Conservation (phyloP, 2,329 filamentous ascomycete genomes). For the Monascus ruber region DNA sequence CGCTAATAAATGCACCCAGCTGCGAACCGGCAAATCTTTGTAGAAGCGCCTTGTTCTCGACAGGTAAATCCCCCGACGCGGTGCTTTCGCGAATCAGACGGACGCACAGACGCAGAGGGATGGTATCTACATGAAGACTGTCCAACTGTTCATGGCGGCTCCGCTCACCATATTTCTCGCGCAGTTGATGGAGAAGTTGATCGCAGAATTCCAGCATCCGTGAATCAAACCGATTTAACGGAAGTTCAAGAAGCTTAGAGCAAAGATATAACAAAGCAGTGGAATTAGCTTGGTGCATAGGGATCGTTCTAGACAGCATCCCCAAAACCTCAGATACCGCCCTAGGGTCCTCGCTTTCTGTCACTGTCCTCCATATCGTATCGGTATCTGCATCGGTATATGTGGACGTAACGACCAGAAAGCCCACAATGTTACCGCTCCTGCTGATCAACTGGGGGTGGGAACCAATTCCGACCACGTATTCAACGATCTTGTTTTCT, state of each 20-base stretch:
- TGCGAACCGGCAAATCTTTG: slow-evolving; percentile 53
- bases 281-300: slow-evolving; percentile 30
- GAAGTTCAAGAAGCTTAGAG: slow-evolving; percentile 55
- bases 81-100: slow-evolving; percentile 63
- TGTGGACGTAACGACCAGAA: slow-evolving; percentile 66
- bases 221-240: slow-evolving; percentile 51
- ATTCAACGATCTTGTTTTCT: slow-evolving; percentile 62
- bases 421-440: slow-evolving; percentile 74
- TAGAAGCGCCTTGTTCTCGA: slow-evolving; percentile 49
- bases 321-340: slow-evolving; percentile 68
- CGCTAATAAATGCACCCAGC: slow-evolving; percentile 48
- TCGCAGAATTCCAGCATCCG: slow-evolving; percentile 53
- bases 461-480: slow-evolving; percentile 80
- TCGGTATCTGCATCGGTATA: slow-evolving; percentile 65
- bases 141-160: slow-evolving; percentile 14
- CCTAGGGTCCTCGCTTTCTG: slow-evolving; percentile 68
- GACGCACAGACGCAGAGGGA: slow-evolving; percentile 47
- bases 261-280: slow-evolving; percentile 53
- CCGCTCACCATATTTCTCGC: slow-evolving; percentile 31
- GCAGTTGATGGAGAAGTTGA: slow-evolving; percentile 40
- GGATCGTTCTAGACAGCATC: slow-evolving; percentile 47
- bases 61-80: slow-evolving; percentile 41
- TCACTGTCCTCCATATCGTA: slow-evolving; percentile 72
- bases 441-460: slow-evolving; percentile 81
- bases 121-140: slow-evolving; percentile 23